Base-by-base conservation (phyloP, 768 basidiomycete genomes). In the Suillus spraguei region DNA sequence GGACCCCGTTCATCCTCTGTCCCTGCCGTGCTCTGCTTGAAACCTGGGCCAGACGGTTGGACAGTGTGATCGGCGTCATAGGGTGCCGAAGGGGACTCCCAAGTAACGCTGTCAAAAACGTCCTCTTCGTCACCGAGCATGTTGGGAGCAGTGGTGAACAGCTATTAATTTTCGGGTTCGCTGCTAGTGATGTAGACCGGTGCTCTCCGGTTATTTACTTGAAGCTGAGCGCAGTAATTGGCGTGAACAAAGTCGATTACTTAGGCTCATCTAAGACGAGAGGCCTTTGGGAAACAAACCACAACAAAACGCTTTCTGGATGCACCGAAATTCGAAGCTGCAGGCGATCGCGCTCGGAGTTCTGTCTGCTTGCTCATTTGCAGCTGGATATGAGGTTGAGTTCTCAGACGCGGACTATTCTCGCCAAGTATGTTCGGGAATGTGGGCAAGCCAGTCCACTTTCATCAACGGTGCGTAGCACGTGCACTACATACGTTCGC, bases 361-460 rank as follows among this genome's bases (percentile, higher is more conserved):
- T 64, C 68, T 77, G 62, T 73, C 78, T 63, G 62, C 78, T 50
- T 67, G 78, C 44, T 72, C 74, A 46, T 73, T 74, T 60, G 78
- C 71, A 47, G 66, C 74, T 60, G 87, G 85, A 16, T 92, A 85
- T 77, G 82, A 89, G 63, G 86, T 86, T 54, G 78, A 87, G 24
- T 84, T 96, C 42, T 74, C 84, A 38, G 91, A 91, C 75, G 86
- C 85, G 74, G 94, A 95, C 77, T 89, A 88, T 78, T 85, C 91
- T 36, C 86, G 92, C 55, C 95, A 99, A 81, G 89, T 90, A 74
- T 99, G 96, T 78, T 94, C 91, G 65, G 96, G 96, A 60, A 97
- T 99, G 94, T 99, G 92, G 88, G 91, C 86, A 33, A 86, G 87
- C 44, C 72, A 82, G 56, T 82, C 86, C 47, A 90, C 95, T 36